These are phyloP conservation scores for Geotrichum aggregatum DNA, from an alignment of 1,139 yeast species.

Conservation along the genomic window DNA sequence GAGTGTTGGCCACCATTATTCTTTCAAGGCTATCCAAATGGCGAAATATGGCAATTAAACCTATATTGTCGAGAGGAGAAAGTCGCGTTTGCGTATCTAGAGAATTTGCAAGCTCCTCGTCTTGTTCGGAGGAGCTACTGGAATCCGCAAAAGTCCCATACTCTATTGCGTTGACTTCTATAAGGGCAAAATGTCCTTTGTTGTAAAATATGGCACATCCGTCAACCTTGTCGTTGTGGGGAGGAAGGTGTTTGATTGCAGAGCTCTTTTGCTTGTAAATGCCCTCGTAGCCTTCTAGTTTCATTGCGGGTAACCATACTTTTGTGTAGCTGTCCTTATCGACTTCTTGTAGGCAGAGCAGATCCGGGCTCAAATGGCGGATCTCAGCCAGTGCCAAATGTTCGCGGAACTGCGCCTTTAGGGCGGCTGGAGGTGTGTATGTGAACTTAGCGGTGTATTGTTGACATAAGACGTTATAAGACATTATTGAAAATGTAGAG, in stretches of 20 bases:
- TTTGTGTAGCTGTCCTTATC: background rate
- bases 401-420: background rate
- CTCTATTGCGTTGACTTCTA: background rate
- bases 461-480: constrained; percentile 1
- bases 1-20: constrained; percentile 42
- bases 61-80: background rate
- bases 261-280: background rate
- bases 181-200: background rate
- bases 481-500: constrained; percentile 2
- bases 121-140: background rate
- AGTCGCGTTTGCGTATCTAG: background rate
- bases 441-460: background rate
- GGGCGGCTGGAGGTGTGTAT: background rate
- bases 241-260: background rate
- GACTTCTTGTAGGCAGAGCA: constrained; percentile 12
- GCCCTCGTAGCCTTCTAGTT: background rate
- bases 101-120: background rate
- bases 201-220: constrained; percentile 5
- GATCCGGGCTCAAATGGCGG: constrained; percentile 9
- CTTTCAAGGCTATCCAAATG: background rate
- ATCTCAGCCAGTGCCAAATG: constrained; percentile 3
- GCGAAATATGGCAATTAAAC: background rate
- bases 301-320: background rate
- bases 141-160: background rate
- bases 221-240: background rate